A percentile compares a stretch with the other conserved stretches of the same genome.
These are phyloP conservation scores for Beta vulgaris DNA, from an alignment of 148 eudicot genomes.

Conservation along the genomic window DNA sequence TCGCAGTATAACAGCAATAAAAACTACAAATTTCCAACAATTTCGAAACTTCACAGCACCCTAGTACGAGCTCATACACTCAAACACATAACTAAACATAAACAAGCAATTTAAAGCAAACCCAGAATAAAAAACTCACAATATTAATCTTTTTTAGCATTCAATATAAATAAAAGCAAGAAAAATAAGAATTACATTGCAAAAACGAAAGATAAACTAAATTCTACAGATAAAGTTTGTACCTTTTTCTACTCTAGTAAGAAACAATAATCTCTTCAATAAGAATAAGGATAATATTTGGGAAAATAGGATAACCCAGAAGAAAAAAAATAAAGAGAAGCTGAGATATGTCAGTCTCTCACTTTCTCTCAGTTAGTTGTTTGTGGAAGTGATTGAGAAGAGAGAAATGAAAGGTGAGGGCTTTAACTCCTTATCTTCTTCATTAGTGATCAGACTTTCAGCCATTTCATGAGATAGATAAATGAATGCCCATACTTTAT, in stretches of 20 bases:
- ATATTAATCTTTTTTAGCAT: neutral
- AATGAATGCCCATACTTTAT: neutral
- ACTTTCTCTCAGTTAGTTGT: neutral
- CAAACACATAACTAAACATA: slow-evolving; percentile 3
- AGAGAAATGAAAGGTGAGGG: slow-evolving; percentile 52
- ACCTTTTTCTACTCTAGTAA: slow-evolving; percentile 10
- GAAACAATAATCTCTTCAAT: neutral
- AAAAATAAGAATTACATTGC: neutral
- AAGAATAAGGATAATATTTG: neutral
- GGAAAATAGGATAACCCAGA: slow-evolving; percentile 23
- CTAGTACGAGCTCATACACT: neutral
- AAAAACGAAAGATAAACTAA: neutral
- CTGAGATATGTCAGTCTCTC: slow-evolving; percentile 8
- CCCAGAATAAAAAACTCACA: slow-evolving; percentile 19
- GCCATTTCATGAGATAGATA: neutral
- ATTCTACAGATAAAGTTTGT: neutral
- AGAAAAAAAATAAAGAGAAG: neutral
- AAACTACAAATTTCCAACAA: neutral
- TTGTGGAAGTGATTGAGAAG: slow-evolving; percentile 20
- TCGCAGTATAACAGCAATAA: neutral
- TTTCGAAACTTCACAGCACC: neutral
- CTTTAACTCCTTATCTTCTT: slow-evolving; percentile 66
- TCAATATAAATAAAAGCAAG: neutral
- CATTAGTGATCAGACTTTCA: neutral
- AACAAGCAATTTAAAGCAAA: slow-evolving; percentile 2